Evolutionary conservation across 768 basidiomycete species (phyloP), one percentile per base, ranked within the genome.

Genomic region (Glaciozyma antarctica): DNA sequence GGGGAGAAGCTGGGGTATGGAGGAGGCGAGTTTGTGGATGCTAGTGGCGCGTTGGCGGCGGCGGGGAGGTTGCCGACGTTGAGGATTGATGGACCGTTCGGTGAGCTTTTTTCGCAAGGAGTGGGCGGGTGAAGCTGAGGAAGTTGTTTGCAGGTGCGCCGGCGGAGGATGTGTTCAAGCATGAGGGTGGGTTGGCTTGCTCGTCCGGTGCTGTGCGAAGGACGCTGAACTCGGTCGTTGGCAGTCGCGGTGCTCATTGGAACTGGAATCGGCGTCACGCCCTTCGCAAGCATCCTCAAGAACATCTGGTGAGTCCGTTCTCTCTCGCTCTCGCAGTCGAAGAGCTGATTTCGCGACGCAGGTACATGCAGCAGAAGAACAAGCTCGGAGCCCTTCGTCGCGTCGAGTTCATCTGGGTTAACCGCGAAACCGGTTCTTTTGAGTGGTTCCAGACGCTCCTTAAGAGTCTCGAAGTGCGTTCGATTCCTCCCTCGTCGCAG

Each of bases 181-280:
- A 48, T 1, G 72, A 73, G 34, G 66, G 66, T 63, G 47, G 13
- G 65, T 24, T 2, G 3, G n/a, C 24, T 51, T 3, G 44, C 16
- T 43, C 1, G 58, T 30, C n/a, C 3, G 44, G 13, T 2, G 26
- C n/a, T n/a, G n/a, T n/a, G 28, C 9, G 28, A 4, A 7, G 16
- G 3, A 7, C 6, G 21, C 52, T 76, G 90, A 91, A 73, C 88
- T 91, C 92, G 90, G 75, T 81, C 83, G 38, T 83, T 82, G 65
- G 87, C 92, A 75, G 89, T 92, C 56, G 91, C 90, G 48, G 81
- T 97, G n/a, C 81, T 97, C 62, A 82, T 97, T 68, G 91, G 90
- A 68, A 90, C 89, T 66, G 92, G 92, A 78, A 95, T 97, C 70
- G 92, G 90, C 78, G 90, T 97, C 51, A 94, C 93, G 17, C 92